A percentile compares a stretch with the other conserved stretches of the same genome.
Evolutionary conservation across 176 grass and related monocot species (phyloP).

Genomic region (Avena sativa): DNA sequence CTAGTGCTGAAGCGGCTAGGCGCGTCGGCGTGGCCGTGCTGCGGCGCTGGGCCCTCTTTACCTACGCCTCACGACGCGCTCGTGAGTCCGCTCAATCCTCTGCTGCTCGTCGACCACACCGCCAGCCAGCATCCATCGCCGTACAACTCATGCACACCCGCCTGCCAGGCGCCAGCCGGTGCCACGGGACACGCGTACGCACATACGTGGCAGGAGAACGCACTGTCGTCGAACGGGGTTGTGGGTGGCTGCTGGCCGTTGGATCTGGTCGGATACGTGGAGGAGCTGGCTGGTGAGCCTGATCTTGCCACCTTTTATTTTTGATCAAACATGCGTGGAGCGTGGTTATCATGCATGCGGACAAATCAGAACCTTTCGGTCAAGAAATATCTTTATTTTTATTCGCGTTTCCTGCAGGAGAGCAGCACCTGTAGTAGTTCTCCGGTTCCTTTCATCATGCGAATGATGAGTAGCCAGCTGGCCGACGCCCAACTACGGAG

Average conservation of each 20-base stretch:
- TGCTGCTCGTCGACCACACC: background rate
- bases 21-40: background rate
- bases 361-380: background rate
- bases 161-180: conserved; percentile 26
- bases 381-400: background rate
- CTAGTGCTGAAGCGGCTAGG: conserved; percentile 41
- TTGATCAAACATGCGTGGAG: no score
- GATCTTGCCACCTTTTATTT: background rate
- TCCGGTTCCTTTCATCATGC: background rate
- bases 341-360: background rate
- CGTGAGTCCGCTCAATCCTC: conserved; percentile 23
- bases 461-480: background rate
- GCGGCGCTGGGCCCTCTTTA: background rate
- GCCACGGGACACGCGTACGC: conserved; percentile 2
- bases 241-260: background rate
- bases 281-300: background rate
- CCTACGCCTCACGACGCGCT: conserved; percentile 39
- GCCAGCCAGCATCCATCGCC: no score
- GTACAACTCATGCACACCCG: background rate
- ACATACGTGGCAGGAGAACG: background rate
- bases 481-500: background rate
- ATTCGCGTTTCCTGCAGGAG: background rate
- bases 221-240: background rate
- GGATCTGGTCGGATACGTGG: background rate
- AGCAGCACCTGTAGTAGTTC: background rate